Percentiles rank a stretch among this genome's conserved stretches.
These are phyloP conservation scores for Xylaria sp. DNA, from an alignment of 2,329 filamentous ascomycete genomes.

Conservation along the genomic window DNA sequence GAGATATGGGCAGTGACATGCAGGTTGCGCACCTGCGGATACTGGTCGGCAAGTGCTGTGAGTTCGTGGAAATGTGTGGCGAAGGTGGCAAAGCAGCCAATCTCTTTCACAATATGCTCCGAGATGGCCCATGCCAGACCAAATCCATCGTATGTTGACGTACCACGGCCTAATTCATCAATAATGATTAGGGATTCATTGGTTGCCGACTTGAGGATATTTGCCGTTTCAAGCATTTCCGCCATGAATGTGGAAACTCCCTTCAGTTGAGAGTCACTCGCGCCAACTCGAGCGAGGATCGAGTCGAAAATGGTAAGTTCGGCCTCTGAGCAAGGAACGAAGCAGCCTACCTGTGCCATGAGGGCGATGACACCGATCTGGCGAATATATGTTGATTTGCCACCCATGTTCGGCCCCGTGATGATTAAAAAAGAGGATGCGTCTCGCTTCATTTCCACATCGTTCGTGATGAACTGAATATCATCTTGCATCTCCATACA, in stretches of 20 bases:
- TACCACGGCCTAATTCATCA: constrained; percentile 95
- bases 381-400: constrained; percentile 97
- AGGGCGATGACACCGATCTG: constrained; percentile 96
- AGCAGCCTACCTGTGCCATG: constrained; percentile 97
- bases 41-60: constrained; percentile 87
- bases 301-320: constrained; percentile 97
- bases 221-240: constrained; percentile 98
- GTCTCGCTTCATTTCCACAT: constrained; percentile 82
- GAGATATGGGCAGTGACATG: constrained; percentile 96
- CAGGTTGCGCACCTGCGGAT: constrained; percentile 89
- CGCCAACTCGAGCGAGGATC: constrained; percentile 94
- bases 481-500: constrained; percentile 99
- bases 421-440: constrained; percentile 94
- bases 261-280: constrained; percentile 95
- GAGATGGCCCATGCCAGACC: constrained; percentile 99
- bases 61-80: constrained; percentile 99
- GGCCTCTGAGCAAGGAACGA: constrained; percentile 90
- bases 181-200: constrained; percentile 97
- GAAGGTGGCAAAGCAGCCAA: constrained; percentile 93
- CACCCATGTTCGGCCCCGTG: constrained; percentile 98
- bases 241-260: constrained; percentile 99
- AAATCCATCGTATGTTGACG: constrained; percentile 97
- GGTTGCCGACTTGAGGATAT: constrained; percentile 97
- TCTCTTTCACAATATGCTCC: constrained; percentile 95
- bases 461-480: constrained; percentile 98